Evolutionary conservation across 371 early-diverging fungal species (phyloP).

Genomic region (Umbelopsis sp.): DNA sequence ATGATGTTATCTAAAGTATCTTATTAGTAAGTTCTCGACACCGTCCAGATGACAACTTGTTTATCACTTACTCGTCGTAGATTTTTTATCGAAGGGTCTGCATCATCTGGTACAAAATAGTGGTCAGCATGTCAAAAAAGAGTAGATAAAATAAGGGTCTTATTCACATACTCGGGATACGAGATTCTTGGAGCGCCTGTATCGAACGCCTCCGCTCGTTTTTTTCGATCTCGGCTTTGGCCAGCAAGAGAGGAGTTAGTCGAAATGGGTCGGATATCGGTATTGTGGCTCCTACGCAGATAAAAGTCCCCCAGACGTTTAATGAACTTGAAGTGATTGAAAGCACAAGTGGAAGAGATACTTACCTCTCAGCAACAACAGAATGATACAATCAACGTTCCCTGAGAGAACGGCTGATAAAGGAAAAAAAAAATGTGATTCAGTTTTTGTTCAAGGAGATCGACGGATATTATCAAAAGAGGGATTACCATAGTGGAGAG

Average conservation of each 20-base stretch:
- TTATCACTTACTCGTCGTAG: not conserved
- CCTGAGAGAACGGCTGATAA: slow-evolving; percentile 46
- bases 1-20: not conserved
- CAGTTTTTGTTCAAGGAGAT: too few species aligned
- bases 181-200: not conserved
- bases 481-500: slow-evolving; percentile 51
- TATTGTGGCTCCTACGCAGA: slow-evolving; percentile 40
- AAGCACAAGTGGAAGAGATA: not conserved
- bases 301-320: too few species aligned
- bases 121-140: not conserved
- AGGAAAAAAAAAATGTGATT: not conserved
- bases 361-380: slow-evolving; percentile 50
- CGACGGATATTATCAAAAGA: not conserved
- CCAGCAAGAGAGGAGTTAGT: slow-evolving; percentile 47
- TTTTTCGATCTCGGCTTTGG: slow-evolving; percentile 29
- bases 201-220: not conserved
- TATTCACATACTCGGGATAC: not conserved
- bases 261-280: slow-evolving; percentile 54
- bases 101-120: not conserved
- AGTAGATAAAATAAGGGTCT: not conserved
- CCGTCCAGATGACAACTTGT: not conserved
- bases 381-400: slow-evolving; percentile 49
- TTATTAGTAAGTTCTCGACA: not conserved
- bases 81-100: slow-evolving; percentile 6
- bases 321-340: not conserved